These are phyloP conservation scores for Clitopilus hobsonii DNA, from an alignment of 768 basidiomycete genomes.

Conservation along the genomic window DNA sequence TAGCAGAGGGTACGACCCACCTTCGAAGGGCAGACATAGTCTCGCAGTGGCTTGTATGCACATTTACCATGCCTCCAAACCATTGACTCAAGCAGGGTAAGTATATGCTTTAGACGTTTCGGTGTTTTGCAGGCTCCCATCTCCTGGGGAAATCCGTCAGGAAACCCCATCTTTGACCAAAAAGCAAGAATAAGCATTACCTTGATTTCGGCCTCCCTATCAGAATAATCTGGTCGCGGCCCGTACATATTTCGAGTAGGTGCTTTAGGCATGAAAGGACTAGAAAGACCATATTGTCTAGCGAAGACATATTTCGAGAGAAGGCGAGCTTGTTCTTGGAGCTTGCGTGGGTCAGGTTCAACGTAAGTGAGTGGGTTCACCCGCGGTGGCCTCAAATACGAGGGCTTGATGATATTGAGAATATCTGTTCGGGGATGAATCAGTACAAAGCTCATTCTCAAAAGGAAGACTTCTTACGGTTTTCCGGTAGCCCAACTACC, in stretches of 20 bases:
- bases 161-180: no score
- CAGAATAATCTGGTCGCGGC: slow-evolving; percentile 39
- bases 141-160: slow-evolving; percentile 17
- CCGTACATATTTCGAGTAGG: slow-evolving; percentile 20
- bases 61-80: slow-evolving; percentile 67
- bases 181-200: slow-evolving; percentile 24
- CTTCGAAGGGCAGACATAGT: slow-evolving; percentile 75
- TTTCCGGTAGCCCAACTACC: slow-evolving; percentile 60
- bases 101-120: slow-evolving; percentile 53
- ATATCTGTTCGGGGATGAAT: slow-evolving; percentile 43
- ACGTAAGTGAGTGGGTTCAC: slow-evolving; percentile 22
- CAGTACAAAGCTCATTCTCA: neutral
- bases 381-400: slow-evolving; percentile 29
- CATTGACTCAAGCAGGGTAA: slow-evolving; percentile 55
- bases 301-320: slow-evolving; percentile 85
- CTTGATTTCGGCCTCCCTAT: slow-evolving; percentile 69
- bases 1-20: slow-evolving; percentile 26
- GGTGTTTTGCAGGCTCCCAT: slow-evolving; percentile 65
- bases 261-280: slow-evolving; percentile 39
- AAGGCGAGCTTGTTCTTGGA: slow-evolving; percentile 50
- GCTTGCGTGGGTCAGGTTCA: slow-evolving; percentile 42
- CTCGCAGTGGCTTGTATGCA: slow-evolving; percentile 60
- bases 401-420: slow-evolving; percentile 52
- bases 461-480: slow-evolving; percentile 43
- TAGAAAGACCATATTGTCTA: slow-evolving; percentile 65